Base-by-base conservation (phyloP, 345 rosid genomes). In the Abelmoschus esculentus region DNA sequence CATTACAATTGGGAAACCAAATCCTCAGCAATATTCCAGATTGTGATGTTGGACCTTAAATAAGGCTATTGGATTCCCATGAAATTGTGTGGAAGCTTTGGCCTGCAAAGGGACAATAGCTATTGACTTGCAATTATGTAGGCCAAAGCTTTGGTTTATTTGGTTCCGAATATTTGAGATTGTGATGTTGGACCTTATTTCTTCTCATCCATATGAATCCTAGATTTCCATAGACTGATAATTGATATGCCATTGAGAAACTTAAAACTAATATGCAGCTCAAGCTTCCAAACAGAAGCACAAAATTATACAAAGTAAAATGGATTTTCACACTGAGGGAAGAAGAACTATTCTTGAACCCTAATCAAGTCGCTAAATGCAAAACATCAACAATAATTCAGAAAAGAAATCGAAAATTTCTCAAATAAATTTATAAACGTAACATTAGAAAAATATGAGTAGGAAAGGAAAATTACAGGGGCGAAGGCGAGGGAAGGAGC, bases 401-500 rank as follows among this genome's bases (percentile, higher is more conserved):
- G 15, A 52, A 67, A 68, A 9, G 46, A 68, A 15, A 7, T 50
- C n/a, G 15, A 47, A 6, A 38, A 7, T 38, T 38, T 7, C 42
- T 38, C 2, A 38, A 38, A 38, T 38, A 7, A 38, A 38, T 1
- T 9, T 7, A 38, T 38, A 38, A 7, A 38, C 42, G 57, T 2
- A 32, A 50, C 86, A 83, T n/a, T n/a, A 53, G 46, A 69, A 55
- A 11, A 6, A 17, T 38, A 34, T 10, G 36, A 10, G 11, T 38
- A 22, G 19, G 5, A 28, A 18, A 18, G 52, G 40, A 15, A 13
- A 40, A 56, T 75, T 83, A 89, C 97, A 87, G 57, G 77, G 87
- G 64, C 97, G 96, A 74, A 85, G 80, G 69, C 76, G 84, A 44
- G 97, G 98, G 81, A 95, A 95, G 55, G 91, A 87, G 18, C 91